Base-by-base conservation (phyloP, 1,284 basidiomycete species). In the Melampsora larici-populina region DNA sequence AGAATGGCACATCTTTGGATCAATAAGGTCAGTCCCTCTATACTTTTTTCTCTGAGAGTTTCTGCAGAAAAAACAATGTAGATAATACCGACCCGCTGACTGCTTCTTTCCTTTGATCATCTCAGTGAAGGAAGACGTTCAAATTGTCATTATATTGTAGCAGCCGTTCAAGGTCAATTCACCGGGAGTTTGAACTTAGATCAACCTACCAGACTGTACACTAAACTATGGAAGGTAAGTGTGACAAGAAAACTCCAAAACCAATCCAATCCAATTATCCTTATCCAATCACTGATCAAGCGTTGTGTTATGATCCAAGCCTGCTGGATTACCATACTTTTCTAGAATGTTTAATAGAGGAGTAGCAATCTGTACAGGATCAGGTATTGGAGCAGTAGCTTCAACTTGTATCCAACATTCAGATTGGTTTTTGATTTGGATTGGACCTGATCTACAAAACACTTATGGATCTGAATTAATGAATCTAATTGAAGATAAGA, bases 271-370 rank as follows among this genome's bases (percentile, higher is more conserved):
- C 15, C 15, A 13, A 3, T 55, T 18, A 3, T 13, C 18, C 24
- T 55, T 13, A 21, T 55, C 15, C 51, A 55, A 21, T 26, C 15
- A 55, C 51, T 58, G 11, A 43, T 9, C 40, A 9, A 58, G 1
- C 18, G 2, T 64, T 79, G 29, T n/a, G 1, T 24, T 58, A 3
- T 78, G 83, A 73, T 21, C 2, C 63, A 79, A 90, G 89, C 88
- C 91, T 80, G 90, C 90, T n/a, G 91, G 90, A 79, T 89, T 92
- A 60, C 91, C 90, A 33, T 90, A 92, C 82, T 90, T 90, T 0
- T 91, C 90, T 7, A 87, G 85, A 0, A 81, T 92, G 21, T 92
- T 92, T 84, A 89, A 84, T 79, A 88, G 90, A 79, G 90, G 90
- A 29, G 88, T 91, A 79, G 89, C 90, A 80, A 87, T 91, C 78